Percentiles rank a stretch among this genome's conserved stretches.
phyloP scores from a whole-genome alignment of 2,329 filamentous ascomycete genomes.

The Nannizzia gypsea region DNA sequence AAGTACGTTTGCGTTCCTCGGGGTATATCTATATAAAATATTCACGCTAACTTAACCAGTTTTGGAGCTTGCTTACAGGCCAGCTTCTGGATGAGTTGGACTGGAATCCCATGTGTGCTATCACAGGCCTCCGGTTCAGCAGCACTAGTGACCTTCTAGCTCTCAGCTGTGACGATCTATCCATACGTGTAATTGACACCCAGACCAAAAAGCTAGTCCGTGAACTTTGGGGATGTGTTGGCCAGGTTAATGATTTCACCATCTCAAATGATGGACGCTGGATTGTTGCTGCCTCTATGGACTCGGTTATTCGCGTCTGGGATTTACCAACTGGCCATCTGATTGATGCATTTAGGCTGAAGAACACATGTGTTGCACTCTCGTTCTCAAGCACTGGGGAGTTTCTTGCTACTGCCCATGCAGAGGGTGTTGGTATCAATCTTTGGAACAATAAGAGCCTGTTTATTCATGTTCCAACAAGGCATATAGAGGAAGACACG shows the following conservation, averaged over 20 bases:
- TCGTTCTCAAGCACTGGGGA: constrained; percentile 85
- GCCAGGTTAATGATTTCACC: constrained; percentile 63
- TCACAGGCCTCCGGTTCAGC: constrained; percentile 70
- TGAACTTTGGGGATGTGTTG: constrained; percentile 76
- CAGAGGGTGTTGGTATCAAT: constrained; percentile 73
- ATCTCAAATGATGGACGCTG: constrained; percentile 92
- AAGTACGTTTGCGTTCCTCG: constrained; percentile 34
- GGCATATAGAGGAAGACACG: constrained; percentile 68
- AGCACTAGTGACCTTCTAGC: constrained; percentile 73
- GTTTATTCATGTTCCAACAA: constrained; percentile 77
- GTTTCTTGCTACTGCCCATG: constrained; percentile 79
- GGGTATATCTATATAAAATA: neutral
- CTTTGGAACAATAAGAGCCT: constrained; percentile 92
- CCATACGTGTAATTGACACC: constrained; percentile 78
- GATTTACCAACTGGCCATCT: constrained; percentile 91
- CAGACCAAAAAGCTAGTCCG: constrained; percentile 83
- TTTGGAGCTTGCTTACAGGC: constrained; percentile 90
- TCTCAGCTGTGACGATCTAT: constrained; percentile 77
- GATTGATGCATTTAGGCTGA: constrained; percentile 78
- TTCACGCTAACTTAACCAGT: constrained; percentile 34
- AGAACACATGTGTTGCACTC: constrained; percentile 67
- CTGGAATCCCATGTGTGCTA: constrained; percentile 65
- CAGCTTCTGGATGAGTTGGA: constrained; percentile 67
- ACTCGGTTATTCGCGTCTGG: constrained; percentile 75
- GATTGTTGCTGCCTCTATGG: constrained; percentile 78